Evolutionary conservation across 2,329 filamentous ascomycete species (phyloP).

Genomic region (Verticillium tricorpus): DNA sequence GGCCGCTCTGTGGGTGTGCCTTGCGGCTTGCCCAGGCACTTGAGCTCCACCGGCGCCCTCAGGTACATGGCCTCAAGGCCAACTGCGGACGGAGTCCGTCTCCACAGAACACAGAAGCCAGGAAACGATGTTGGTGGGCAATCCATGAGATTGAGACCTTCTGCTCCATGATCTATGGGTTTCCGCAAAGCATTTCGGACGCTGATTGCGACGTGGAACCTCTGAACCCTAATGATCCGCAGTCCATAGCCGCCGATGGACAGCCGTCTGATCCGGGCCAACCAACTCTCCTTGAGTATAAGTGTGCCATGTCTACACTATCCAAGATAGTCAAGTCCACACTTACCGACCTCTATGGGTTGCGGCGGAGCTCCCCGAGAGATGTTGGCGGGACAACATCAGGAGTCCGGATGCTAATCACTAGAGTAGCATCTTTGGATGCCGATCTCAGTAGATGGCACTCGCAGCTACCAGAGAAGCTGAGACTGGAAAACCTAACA

Average conservation of each 20-base stretch:
- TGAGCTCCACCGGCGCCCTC: slow-evolving; percentile 19
- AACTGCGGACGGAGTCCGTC: not conserved
- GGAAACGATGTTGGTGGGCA: slow-evolving; percentile 35
- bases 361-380: no score
- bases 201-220: slow-evolving; percentile 24
- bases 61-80: not conserved
- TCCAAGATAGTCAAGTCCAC: slow-evolving; percentile 13
- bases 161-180: slow-evolving; percentile 34
- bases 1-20: slow-evolving; percentile 31
- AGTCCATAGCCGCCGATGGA: slow-evolving; percentile 5
- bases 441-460: not conserved
- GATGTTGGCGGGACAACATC: no score
- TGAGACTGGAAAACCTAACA: not conserved
- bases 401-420: no score
- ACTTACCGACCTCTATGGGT: not conserved
- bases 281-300: slow-evolving; percentile 14
- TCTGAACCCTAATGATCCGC: slow-evolving; percentile 19
- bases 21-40: slow-evolving; percentile 29
- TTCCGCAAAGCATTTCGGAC: slow-evolving; percentile 25
- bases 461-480: not conserved
- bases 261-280: not conserved
- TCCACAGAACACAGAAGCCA: slow-evolving; percentile 14
- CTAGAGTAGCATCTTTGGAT: slow-evolving; percentile 1
- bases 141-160: slow-evolving; percentile 35
- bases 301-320: slow-evolving; percentile 16